Percentiles rank a stretch among this genome's conserved stretches.
These are phyloP conservation scores for Graphilbum ipis-grandicollis DNA, from an alignment of 2,329 filamentous ascomycete genomes.

Conservation along the genomic window DNA sequence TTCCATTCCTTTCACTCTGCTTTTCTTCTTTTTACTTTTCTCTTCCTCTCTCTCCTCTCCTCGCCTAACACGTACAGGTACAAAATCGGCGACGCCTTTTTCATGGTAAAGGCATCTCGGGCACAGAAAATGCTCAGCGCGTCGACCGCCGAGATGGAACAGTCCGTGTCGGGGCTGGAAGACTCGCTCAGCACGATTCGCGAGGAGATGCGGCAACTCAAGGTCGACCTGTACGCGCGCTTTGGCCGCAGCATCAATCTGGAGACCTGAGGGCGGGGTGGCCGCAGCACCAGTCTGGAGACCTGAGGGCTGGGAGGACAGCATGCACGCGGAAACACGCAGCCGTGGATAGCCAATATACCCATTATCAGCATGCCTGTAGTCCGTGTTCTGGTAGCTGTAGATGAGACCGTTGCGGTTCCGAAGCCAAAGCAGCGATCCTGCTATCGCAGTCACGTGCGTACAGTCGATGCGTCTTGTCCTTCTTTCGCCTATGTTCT, in stretches of 20 bases:
- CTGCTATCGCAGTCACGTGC: too few relatives aligned
- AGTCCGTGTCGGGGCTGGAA: conserved; percentile 59
- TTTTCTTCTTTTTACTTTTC: neutral
- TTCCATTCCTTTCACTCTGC: neutral
- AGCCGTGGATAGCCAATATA: too few relatives aligned
- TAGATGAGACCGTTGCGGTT: too few relatives aligned
- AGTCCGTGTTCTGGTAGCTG: too few relatives aligned
- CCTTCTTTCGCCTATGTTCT: too few relatives aligned
- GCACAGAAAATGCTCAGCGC: conserved; percentile 70
- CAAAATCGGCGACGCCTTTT: conserved; percentile 92
- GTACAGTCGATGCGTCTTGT: too few relatives aligned
- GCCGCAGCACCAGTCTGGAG: too few relatives aligned
- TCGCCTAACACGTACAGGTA: conserved; percentile 41
- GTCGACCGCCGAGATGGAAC: conserved; percentile 56
- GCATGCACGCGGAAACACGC: too few relatives aligned
- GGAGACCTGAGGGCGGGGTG: conserved; percentile 44
- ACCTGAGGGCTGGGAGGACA: too few relatives aligned
- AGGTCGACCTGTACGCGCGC: conserved; percentile 81
- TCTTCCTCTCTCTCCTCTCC: neutral
- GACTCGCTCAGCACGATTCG: conserved; percentile 56
- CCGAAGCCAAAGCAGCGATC: too few relatives aligned
- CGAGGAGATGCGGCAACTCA: conserved; percentile 79
- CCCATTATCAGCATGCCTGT: too few relatives aligned
- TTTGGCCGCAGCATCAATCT: conserved; percentile 96
- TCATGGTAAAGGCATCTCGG: conserved; percentile 66